Conservation (phyloP, 2,329 filamentous ascomycete species). For the Xylariales sp. region DNA sequence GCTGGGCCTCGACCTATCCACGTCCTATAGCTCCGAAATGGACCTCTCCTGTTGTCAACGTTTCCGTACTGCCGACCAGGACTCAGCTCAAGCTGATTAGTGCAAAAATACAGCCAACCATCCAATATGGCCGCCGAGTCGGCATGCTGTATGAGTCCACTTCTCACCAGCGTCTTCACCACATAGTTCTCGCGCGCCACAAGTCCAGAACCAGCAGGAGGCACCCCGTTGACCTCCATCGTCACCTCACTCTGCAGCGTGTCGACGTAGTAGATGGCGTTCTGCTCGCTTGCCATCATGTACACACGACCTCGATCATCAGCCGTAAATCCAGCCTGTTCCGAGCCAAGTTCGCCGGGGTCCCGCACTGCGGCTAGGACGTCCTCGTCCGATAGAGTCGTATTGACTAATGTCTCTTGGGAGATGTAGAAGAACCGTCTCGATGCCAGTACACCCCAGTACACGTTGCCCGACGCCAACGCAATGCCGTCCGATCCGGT, state of each 20-base stretch:
- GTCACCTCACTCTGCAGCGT: constrained; percentile 29
- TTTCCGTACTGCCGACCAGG: constrained; percentile 33
- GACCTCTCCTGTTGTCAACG: constrained; percentile 29
- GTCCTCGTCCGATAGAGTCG: constrained; percentile 27
- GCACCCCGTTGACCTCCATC: constrained; percentile 28
- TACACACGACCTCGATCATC: constrained; percentile 36
- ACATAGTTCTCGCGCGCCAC: constrained; percentile 31
- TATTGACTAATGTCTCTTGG: constrained; percentile 28
- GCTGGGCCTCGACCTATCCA: constrained; percentile 32
- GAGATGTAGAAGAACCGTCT: constrained; percentile 35
- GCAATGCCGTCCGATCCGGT: constrained; percentile 33
- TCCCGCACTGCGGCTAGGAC: constrained; percentile 31
- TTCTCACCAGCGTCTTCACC: constrained; percentile 34
- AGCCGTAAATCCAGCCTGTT: constrained; percentile 37
- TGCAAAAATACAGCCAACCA: constrained; percentile 37
- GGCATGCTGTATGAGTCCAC: constrained; percentile 36
- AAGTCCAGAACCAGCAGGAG: constrained; percentile 25
- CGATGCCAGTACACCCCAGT: constrained; percentile 36
- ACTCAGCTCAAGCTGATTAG: constrained; percentile 33
- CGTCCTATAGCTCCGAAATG: constrained; percentile 29
- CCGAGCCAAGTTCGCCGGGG: constrained; percentile 32
- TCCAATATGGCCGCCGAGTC: constrained; percentile 34
- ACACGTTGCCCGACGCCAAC: constrained; percentile 33
- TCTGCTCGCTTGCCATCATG: constrained; percentile 36
- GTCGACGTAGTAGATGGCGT: constrained; percentile 38